Percentiles rank a stretch among this genome's conserved stretches.
Conservation (phyloP, 106 monocot species). For the Apostasia ramifera region DNA sequence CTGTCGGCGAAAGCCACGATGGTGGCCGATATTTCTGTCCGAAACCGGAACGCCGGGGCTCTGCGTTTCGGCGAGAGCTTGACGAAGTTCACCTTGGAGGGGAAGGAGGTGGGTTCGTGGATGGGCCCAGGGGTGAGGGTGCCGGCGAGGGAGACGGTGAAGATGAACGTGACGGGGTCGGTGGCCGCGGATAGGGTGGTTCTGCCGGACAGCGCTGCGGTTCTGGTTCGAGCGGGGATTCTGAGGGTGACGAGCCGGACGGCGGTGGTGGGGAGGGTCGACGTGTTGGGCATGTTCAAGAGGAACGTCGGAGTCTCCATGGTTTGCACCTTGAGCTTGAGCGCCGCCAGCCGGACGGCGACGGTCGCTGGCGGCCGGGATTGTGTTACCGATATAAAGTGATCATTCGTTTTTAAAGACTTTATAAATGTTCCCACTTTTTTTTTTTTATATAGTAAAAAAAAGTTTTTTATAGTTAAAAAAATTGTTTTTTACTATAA, state of each 20-base stretch:
- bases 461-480: no score
- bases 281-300: constrained; percentile 14
- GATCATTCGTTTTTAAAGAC: neutral
- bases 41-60: constrained; percentile 22
- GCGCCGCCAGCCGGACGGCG: neutral
- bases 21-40: constrained; percentile 21
- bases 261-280: constrained; percentile 17
- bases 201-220: no score
- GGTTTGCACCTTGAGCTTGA: constrained; percentile 15
- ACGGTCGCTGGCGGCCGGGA: neutral
- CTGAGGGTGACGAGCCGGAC: constrained; percentile 15
- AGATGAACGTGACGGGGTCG: constrained; percentile 22
- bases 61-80: constrained; percentile 11
- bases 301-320: constrained; percentile 12
- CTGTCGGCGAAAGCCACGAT: constrained; percentile 12
- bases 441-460: no score
- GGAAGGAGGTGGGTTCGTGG: constrained; percentile 5
- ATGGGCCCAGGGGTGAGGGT: constrained; percentile 3
- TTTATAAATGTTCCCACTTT: no score
- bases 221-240: neutral
- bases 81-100: constrained; percentile 10
- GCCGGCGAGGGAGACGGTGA: neutral
- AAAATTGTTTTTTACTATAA: no score
- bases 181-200: neutral
- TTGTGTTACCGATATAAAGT: neutral